Conservation (phyloP, 768 basidiomycete species). For the Dacryopinax primogenitus region DNA sequence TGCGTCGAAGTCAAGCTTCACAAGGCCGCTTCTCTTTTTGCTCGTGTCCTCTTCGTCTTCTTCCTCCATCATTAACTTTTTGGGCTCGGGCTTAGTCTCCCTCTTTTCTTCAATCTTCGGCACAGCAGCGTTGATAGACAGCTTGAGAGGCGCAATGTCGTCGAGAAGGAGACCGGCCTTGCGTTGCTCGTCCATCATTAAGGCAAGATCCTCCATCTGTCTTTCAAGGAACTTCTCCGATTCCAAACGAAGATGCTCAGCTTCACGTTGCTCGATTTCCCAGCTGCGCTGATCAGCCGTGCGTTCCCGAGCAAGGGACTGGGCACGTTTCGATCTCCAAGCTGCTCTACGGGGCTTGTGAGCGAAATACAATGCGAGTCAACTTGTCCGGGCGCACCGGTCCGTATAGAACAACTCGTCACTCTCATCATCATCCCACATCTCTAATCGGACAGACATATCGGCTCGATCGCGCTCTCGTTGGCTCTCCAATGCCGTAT, state of each 20-base stretch:
- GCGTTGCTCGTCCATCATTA: conserved; percentile 77
- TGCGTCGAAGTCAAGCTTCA: conserved; percentile 79
- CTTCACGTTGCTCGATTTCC: conserved; percentile 69
- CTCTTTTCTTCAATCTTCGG: conserved; percentile 31
- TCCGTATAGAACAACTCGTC: conserved; percentile 89
- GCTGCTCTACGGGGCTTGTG: conserved; percentile 39
- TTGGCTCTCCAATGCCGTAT: conserved; percentile 55
- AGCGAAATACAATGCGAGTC: neutral
- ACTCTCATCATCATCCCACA: conserved; percentile 89
- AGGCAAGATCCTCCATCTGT: conserved; percentile 94
- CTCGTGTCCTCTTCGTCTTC: conserved; percentile 75
- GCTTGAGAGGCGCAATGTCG: conserved; percentile 78
- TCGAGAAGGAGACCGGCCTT: conserved; percentile 82
- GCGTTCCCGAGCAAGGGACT: conserved; percentile 63
- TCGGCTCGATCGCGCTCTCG: conserved; percentile 71
- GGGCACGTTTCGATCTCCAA: conserved; percentile 69
- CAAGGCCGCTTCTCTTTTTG: conserved; percentile 74
- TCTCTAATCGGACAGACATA: conserved; percentile 65
- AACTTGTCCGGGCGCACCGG: conserved; percentile 40
- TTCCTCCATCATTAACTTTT: conserved; percentile 42
- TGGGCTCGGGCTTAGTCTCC: conserved; percentile 16
- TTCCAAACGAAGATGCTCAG: conserved; percentile 73
- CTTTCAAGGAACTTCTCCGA: conserved; percentile 86
- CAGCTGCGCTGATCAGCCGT: conserved; percentile 74
- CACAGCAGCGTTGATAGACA: conserved; percentile 57